A percentile compares a stretch with the other conserved stretches of the same genome.
Evolutionary conservation across 2,329 filamentous ascomycete genomes (phyloP).

Genomic region (Drechslerella coelobrocha): DNA sequence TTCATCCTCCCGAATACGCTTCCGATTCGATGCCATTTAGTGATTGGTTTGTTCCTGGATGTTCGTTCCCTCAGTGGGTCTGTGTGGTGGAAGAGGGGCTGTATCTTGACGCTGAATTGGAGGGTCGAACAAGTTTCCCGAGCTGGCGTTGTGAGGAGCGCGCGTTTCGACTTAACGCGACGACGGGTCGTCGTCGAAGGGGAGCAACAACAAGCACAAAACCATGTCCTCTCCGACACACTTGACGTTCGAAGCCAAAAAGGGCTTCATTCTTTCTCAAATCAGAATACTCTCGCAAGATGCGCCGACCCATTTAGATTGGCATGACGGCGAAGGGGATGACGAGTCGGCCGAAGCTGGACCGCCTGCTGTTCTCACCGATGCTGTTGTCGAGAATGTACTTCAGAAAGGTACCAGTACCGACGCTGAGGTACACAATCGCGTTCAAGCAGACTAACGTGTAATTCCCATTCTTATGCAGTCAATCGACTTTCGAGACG

Average conservation of each 20-base stretch:
- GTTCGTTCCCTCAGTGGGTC: not conserved
- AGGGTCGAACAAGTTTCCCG: not conserved
- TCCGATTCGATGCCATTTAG: slow-evolving; percentile 16
- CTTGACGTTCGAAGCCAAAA: slow-evolving; percentile 69
- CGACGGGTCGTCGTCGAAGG: not conserved
- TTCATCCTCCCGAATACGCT: slow-evolving; percentile 26
- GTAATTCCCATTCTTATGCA: too few relatives aligned
- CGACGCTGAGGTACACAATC: not conserved
- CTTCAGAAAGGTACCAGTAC: slow-evolving; percentile 57
- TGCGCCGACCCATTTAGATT: slow-evolving; percentile 56
- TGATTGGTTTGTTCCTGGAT: not conserved
- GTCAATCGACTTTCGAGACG: slow-evolving; percentile 70
- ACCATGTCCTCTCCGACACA: slow-evolving; percentile 57
- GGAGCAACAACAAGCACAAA: not conserved
- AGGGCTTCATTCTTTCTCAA: slow-evolving; percentile 69
- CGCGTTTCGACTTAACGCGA: not conserved
- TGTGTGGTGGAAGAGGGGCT: not conserved
- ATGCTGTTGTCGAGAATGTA: slow-evolving; percentile 66
- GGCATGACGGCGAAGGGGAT: slow-evolving; percentile 55
- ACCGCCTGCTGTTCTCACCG: slow-evolving; percentile 58
- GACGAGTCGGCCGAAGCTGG: slow-evolving; percentile 53
- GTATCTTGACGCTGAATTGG: not conserved
- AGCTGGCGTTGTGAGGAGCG: not conserved
- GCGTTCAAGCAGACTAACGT: not conserved
- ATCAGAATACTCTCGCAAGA: slow-evolving; percentile 69